Evolutionary conservation across 2,329 filamentous ascomycete genomes (phyloP).

Genomic region (Cytospora piceicola): DNA sequence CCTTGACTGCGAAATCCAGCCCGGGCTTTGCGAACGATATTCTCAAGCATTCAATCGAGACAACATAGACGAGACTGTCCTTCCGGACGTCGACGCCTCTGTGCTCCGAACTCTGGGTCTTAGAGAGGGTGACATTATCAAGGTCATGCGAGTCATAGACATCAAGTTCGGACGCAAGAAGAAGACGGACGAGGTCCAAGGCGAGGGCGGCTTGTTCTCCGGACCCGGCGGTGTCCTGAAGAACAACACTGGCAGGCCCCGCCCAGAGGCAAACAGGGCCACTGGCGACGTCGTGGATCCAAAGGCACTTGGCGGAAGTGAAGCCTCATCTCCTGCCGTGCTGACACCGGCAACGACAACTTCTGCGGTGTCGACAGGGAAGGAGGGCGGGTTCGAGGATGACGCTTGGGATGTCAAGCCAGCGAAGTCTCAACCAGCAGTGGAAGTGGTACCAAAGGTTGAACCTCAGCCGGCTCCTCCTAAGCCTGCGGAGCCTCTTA

Average conservation of each 20-base stretch:
- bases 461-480: slow-evolving; percentile 41
- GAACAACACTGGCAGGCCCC: slow-evolving; percentile 92
- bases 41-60: slow-evolving; percentile 86
- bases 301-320: slow-evolving; percentile 73
- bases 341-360: slow-evolving; percentile 32
- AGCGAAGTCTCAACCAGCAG: slow-evolving; percentile 55
- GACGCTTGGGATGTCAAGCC: slow-evolving; percentile 98
- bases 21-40: slow-evolving; percentile 92
- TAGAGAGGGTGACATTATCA: slow-evolving; percentile 94
- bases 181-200: slow-evolving; percentile 56
- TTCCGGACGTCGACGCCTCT: slow-evolving; percentile 84
- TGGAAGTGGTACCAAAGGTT: slow-evolving; percentile 40
- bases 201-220: slow-evolving; percentile 75
- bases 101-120: slow-evolving; percentile 87
- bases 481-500: slow-evolving; percentile 41
- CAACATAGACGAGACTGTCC: slow-evolving; percentile 92
- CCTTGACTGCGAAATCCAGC: slow-evolving; percentile 85
- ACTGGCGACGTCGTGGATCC: slow-evolving; percentile 85
- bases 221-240: slow-evolving; percentile 87
- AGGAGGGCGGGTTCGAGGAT: slow-evolving; percentile 77
- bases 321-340: slow-evolving; percentile 42
- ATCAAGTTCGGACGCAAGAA: slow-evolving; percentile 73
- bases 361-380: slow-evolving; percentile 32
- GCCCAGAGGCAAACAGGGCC: slow-evolving; percentile 84
- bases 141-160: slow-evolving; percentile 89